Evolutionary conservation across 768 basidiomycete species (phyloP).

Genomic region (Trametopsis cervina): DNA sequence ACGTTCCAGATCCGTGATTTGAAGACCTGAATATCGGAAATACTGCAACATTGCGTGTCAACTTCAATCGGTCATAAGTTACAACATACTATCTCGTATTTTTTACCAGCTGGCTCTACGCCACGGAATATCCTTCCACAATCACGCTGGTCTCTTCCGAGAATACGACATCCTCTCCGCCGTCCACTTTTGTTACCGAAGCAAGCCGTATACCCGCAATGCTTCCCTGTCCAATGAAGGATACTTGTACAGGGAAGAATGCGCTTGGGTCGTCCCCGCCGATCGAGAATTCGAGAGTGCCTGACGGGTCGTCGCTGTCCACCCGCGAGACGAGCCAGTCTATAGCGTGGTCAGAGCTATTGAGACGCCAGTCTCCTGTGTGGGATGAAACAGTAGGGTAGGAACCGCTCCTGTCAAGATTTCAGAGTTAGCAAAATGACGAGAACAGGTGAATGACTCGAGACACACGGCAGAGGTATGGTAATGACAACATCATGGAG

Average conservation of each 20-base stretch:
- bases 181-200: constrained; percentile 46
- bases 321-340: constrained; percentile 80
- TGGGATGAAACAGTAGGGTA: constrained; percentile 80
- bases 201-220: constrained; percentile 69
- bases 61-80: too few relatives aligned
- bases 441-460: not conserved
- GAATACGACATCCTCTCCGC: constrained; percentile 42
- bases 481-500: constrained; percentile 83
- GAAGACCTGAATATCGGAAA: too few relatives aligned
- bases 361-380: constrained; percentile 75
- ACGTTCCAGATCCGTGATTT: too few relatives aligned
- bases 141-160: constrained; percentile 44
- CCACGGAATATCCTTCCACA: constrained; percentile 45
- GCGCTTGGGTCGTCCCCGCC: constrained; percentile 74
- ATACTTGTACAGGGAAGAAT: constrained; percentile 90
- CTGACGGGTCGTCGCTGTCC: constrained; percentile 56
- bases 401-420: constrained; percentile 51
- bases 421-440: not conserved
- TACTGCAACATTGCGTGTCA: too few relatives aligned
- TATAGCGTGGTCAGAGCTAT: constrained; percentile 71
- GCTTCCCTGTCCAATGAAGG: constrained; percentile 76
- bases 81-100: too few relatives aligned
- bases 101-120: too few relatives aligned
- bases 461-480: constrained; percentile 85
- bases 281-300: constrained; percentile 87